These are phyloP conservation scores for Triangularia setosa DNA, from an alignment of 2,329 filamentous ascomycete species.

Conservation along the genomic window DNA sequence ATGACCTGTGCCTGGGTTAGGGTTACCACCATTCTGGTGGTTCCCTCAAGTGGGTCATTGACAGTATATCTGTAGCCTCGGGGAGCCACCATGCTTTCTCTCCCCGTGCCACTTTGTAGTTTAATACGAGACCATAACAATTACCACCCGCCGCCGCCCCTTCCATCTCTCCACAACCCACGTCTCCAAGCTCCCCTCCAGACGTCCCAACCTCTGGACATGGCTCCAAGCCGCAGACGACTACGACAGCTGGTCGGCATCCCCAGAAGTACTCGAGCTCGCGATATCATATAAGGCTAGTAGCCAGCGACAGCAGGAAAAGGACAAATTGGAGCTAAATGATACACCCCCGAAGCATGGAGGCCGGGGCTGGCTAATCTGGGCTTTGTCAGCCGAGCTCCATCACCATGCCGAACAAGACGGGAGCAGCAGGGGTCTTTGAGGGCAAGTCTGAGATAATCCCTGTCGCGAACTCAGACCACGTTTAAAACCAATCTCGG, in stretches of 20 bases:
- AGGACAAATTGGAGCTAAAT: background rate
- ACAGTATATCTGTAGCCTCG: too few relatives aligned
- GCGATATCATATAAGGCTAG: background rate
- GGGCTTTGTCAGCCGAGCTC: background rate
- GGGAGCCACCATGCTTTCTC: too few relatives aligned
- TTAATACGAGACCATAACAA: background rate
- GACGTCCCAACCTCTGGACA: background rate
- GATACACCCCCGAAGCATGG: too few relatives aligned
- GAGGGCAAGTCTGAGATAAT: background rate
- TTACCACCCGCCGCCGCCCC: background rate
- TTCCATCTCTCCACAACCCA: background rate
- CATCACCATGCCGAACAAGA: background rate
- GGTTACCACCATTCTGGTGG: too few relatives aligned
- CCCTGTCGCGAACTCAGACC: background rate
- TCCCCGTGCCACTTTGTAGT: too few relatives aligned
- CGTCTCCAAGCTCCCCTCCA: background rate
- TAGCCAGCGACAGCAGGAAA: background rate
- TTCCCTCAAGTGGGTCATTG: too few relatives aligned
- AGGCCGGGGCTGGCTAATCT: background rate
- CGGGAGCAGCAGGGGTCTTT: background rate
- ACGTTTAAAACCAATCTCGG: background rate
- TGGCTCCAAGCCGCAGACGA: background rate
- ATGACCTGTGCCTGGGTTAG: too few relatives aligned
- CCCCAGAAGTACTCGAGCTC: background rate
- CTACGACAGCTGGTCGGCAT: background rate